Percentiles rank a stretch among this genome's conserved stretches.
These are phyloP conservation scores for Bryoerythrophyllum caledonicum DNA, from an alignment of 225 moss, liverwort and hornwort genomes.

Conservation along the genomic window DNA sequence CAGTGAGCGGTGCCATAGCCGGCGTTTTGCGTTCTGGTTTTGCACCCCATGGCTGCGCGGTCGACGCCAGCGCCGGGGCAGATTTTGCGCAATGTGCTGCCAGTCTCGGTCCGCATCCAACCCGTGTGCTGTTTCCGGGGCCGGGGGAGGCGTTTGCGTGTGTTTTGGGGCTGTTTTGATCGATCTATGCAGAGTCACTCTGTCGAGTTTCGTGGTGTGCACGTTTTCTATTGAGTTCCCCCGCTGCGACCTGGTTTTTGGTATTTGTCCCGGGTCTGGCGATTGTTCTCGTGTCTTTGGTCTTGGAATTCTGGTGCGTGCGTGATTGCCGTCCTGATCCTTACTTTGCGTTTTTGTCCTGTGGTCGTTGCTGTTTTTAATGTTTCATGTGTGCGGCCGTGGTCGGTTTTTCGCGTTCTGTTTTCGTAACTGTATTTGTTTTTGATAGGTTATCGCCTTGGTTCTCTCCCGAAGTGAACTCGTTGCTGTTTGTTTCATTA, in stretches of 20 bases:
- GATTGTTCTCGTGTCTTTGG: conserved; percentile 20
- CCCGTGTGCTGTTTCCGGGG: not conserved
- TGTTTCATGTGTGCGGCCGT: conserved; percentile 1
- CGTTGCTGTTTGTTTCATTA: not conserved
- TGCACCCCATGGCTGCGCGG: conserved; percentile 39
- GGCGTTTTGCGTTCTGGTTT: conserved; percentile 19
- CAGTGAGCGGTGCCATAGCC: not conserved
- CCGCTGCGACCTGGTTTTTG: not conserved
- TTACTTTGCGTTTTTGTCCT: not conserved
- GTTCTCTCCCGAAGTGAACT: not conserved
- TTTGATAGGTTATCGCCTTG: conserved; percentile 19
- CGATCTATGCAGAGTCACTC: not conserved
- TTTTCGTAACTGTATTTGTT: not conserved
- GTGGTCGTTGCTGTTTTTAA: not conserved
- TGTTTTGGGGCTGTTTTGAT: not conserved
- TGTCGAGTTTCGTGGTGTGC: not conserved
- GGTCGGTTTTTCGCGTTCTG: conserved; percentile 6
- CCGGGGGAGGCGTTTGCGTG: not conserved
- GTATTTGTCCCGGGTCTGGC: not conserved
- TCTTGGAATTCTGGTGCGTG: conserved; percentile 8
- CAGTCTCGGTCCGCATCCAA: conserved; percentile 26
- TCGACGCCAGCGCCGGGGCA: conserved; percentile 46
- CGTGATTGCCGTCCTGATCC: conserved; percentile 16
- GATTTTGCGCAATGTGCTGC: conserved; percentile 55
- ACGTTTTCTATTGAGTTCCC: not conserved